Evolutionary conservation across 306 rosid genomes (phyloP).

Genomic region (Abrus pulchellus): DNA sequence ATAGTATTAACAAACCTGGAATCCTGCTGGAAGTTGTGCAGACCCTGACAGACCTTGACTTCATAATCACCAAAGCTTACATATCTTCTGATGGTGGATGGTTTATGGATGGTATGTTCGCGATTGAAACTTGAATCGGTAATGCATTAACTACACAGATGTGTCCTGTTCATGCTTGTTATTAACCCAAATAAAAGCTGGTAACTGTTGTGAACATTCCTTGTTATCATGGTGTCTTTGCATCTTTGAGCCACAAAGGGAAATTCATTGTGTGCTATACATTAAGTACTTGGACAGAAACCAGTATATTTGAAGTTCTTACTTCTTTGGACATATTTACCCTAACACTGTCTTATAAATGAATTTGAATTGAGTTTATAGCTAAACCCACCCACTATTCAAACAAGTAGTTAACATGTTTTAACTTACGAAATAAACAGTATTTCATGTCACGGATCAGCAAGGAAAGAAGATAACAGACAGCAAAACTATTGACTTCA

Average conservation of each 20-base stretch:
- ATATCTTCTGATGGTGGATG: slow-evolving; percentile 88
- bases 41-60: slow-evolving; percentile 75
- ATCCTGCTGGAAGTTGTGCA: slow-evolving; percentile 87
- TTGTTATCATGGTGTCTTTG: slow-evolving; percentile 22
- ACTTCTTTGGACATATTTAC: background rate
- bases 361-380: background rate
- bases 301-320: background rate
- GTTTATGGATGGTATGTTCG: slow-evolving; percentile 85
- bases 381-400: background rate
- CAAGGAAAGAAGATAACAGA: slow-evolving; percentile 81
- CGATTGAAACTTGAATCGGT: slow-evolving; percentile 23
- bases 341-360: background rate
- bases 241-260: background rate
- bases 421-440: slow-evolving; percentile 53
- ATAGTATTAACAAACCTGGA: slow-evolving; percentile 84
- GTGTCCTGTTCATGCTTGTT: slow-evolving; percentile 26
- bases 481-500: slow-evolving; percentile 67
- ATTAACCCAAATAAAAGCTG: background rate
- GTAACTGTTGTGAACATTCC: background rate
- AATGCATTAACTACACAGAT: slow-evolving; percentile 17
- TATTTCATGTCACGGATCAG: slow-evolving; percentile 87
- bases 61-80: slow-evolving; percentile 82
- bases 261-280: background rate
- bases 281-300: background rate
- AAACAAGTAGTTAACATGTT: slow-evolving; percentile 46